Percentiles rank a stretch among this genome's conserved stretches.
Conservation (phyloP, 176 grass and related monocot species). For the Chloris gayana region DNA sequence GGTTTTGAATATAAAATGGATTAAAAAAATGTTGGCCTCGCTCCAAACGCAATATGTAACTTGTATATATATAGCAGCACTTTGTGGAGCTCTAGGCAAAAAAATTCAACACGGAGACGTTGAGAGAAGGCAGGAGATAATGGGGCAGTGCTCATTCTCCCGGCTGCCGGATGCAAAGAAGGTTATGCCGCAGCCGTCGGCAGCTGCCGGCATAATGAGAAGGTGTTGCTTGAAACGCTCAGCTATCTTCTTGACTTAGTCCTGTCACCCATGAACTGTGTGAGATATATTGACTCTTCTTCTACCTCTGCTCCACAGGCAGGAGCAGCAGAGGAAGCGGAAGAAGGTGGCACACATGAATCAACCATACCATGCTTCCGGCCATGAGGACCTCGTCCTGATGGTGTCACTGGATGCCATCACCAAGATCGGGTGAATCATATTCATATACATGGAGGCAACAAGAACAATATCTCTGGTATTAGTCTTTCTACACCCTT, state of each 20-base stretch:
- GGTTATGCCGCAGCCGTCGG: neutral
- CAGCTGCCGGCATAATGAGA: neutral
- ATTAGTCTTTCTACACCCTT: neutral
- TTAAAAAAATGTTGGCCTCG: too few relatives aligned
- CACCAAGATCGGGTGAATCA: conserved; percentile 28
- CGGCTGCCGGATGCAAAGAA: neutral
- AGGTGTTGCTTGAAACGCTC: neutral
- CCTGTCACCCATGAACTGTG: neutral
- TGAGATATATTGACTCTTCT: neutral
- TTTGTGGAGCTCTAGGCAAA: neutral
- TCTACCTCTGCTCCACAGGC: conserved; percentile 37
- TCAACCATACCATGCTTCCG: conserved; percentile 21
- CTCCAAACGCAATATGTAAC: too few relatives aligned
- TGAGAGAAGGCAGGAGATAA: neutral
- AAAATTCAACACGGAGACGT: neutral
- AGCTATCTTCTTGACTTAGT: neutral
- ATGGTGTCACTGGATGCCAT: conserved; percentile 47
- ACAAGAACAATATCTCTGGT: neutral
- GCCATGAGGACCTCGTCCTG: conserved; percentile 56
- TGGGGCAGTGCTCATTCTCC: conserved; percentile 22
- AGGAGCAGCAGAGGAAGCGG: conserved; percentile 49
- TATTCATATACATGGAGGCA: too few relatives aligned
- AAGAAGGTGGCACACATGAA: conserved; percentile 41
- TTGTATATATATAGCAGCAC: neutral
- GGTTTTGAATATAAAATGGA: too few relatives aligned